These are phyloP conservation scores for Penicillium paxilli DNA, from an alignment of 495 filamentous ascomycete genomes.

Conservation along the genomic window DNA sequence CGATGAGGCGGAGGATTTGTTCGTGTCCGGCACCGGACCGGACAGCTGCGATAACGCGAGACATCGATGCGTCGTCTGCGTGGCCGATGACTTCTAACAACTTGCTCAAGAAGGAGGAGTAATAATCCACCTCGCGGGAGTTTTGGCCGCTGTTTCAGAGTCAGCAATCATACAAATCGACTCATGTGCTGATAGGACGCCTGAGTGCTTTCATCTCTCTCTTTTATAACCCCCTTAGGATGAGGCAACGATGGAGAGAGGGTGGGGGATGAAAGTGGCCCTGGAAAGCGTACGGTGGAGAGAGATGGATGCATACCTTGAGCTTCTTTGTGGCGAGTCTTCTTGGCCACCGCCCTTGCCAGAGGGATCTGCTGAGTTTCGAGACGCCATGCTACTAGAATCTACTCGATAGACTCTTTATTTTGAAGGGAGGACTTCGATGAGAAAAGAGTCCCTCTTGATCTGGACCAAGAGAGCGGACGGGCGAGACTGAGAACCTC, in stretches of 20 bases:
- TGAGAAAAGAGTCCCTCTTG: not conserved
- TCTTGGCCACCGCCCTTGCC: not conserved
- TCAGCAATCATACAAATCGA: not conserved
- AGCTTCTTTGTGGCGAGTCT: not conserved
- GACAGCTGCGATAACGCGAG: constrained; percentile 29
- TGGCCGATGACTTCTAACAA: constrained; percentile 29
- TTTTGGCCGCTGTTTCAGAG: not conserved
- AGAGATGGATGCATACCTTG: not conserved
- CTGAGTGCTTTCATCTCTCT: not conserved
- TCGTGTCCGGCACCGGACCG: constrained; percentile 34
- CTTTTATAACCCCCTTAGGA: too few relatives aligned
- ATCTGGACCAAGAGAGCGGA: not conserved
- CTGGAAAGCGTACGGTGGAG: not conserved
- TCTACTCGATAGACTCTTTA: not conserved
- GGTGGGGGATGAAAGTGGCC: too few relatives aligned
- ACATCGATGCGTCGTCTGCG: constrained; percentile 23
- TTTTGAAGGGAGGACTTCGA: not conserved
- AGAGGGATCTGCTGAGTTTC: not conserved
- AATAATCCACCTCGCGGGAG: constrained; percentile 21
- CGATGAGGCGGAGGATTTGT: constrained; percentile 28
- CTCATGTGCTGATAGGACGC: not conserved
- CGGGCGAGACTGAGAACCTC: not conserved
- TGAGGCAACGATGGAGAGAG: too few relatives aligned
- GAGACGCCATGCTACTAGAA: not conserved
- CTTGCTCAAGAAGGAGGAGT: constrained; percentile 29